Evolutionary conservation across 805 yeast species (phyloP).

Genomic region (Starmerella vitae): DNA sequence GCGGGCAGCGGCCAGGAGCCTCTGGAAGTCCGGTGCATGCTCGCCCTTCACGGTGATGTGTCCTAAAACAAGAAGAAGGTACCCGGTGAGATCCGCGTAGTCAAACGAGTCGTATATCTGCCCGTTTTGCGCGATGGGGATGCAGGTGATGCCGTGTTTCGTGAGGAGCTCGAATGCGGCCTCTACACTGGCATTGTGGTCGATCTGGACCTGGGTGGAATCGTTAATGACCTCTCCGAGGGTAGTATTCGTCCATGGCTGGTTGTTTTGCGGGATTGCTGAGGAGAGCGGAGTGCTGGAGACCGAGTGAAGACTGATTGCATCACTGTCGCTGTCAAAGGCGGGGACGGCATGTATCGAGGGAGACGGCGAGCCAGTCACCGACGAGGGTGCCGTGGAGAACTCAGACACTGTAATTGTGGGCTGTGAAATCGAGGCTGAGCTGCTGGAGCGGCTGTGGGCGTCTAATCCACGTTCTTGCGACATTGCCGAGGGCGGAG

Average conservation of each 20-base stretch:
- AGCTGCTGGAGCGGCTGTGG: not conserved
- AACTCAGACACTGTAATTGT: not conserved
- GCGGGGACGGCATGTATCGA: not conserved
- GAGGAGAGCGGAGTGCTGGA: conserved; percentile 2
- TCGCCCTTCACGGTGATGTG: conserved; percentile 34
- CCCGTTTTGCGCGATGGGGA: conserved; percentile 45
- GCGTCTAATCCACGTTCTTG: conserved; percentile 9
- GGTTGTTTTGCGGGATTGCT: not conserved
- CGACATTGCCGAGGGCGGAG: conserved; percentile 1
- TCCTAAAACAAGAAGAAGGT: conserved; percentile 70
- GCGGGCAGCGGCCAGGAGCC: conserved; percentile 49
- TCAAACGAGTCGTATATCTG: conserved; percentile 53
- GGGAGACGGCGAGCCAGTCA: not conserved
- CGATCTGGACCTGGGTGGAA: conserved; percentile 60
- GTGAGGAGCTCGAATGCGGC: conserved; percentile 71
- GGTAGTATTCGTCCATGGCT: conserved; percentile 24
- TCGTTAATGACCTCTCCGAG: conserved; percentile 63
- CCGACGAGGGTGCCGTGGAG: not conserved
- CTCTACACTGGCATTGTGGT: conserved; percentile 61
- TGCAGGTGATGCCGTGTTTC: conserved; percentile 61
- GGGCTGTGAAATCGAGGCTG: not conserved
- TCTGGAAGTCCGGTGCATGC: conserved; percentile 28
- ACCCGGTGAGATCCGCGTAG: conserved; percentile 80
- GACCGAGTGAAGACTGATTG: conserved; percentile 14
- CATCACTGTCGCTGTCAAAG: conserved; percentile 18